A percentile compares a stretch with the other conserved stretches of the same genome.
Conservation (phyloP, 2,329 filamentous ascomycete genomes). For the Pseudogymnoascus sp. region DNA sequence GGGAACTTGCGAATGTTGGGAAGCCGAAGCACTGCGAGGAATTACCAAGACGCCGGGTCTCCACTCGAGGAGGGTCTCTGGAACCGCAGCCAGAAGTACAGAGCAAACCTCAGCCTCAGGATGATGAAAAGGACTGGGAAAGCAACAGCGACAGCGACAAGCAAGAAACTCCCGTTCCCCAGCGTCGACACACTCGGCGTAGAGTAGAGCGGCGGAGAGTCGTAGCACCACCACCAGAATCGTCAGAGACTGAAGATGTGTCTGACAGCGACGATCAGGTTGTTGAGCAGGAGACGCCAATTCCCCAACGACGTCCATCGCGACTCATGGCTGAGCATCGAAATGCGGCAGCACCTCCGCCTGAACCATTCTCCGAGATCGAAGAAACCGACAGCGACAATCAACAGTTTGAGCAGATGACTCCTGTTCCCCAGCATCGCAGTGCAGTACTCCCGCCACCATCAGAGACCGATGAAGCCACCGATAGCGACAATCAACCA, state of each 20-base stretch:
- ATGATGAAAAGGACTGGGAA: not conserved
- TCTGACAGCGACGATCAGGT: not conserved
- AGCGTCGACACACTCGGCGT: not conserved
- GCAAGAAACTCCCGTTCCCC: not conserved
- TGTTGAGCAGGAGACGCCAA: not conserved
- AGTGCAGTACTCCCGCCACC: not conserved
- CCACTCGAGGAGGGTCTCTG: not conserved
- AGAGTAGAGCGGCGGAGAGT: not conserved
- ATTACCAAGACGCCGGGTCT: not conserved
- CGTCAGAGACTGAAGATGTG: not conserved
- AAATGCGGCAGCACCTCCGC: not conserved
- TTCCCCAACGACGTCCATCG: not conserved
- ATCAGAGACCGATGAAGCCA: not conserved
- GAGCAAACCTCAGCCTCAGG: not conserved
- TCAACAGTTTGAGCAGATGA: not conserved
- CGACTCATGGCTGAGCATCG: not conserved
- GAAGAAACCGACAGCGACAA: not conserved
- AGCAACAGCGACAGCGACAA: not conserved
- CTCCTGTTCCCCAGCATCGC: not conserved
- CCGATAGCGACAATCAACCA: not conserved
- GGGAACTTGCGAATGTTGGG: conserved; percentile 25
- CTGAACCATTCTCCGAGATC: not conserved
- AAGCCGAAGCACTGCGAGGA: conserved; percentile 15
- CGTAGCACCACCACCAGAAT: not conserved
- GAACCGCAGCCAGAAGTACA: not conserved